Conservation (phyloP, 2,329 filamentous ascomycete genomes). For the Blumeria hordei region DNA sequence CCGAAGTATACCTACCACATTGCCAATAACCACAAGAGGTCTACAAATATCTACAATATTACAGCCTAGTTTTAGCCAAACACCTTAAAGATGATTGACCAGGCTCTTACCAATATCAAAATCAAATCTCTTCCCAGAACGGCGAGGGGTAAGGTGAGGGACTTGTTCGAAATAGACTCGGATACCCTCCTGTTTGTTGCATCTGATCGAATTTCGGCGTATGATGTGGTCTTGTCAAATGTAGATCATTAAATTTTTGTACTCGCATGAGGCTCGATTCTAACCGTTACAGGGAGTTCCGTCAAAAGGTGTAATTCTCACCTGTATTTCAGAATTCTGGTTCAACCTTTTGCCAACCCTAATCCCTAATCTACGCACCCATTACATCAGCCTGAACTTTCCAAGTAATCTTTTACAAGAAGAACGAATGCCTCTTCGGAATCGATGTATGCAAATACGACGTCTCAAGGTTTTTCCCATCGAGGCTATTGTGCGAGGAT, state of each 20-base stretch:
- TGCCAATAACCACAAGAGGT: too few relatives aligned
- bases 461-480: constrained; percentile 39
- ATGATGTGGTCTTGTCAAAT: constrained; percentile 76
- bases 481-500: constrained; percentile 49
- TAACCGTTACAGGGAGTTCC: constrained; percentile 37
- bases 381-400: constrained; percentile 34
- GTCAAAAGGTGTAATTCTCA: constrained; percentile 41
- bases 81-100: constrained; percentile 4
- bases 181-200: constrained; percentile 58
- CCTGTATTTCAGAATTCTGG: constrained; percentile 43
- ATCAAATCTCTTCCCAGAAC: constrained; percentile 8
- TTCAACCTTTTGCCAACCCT: constrained; percentile 32
- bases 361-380: constrained; percentile 34
- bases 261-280: constrained; percentile 12
- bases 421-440: constrained; percentile 17
- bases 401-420: constrained; percentile 15
- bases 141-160: constrained; percentile 43
- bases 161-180: constrained; percentile 50
- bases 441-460: constrained; percentile 41
- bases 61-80: too few relatives aligned
- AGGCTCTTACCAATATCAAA: constrained; percentile 6
- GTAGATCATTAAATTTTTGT: constrained; percentile 29
- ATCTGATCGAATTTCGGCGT: constrained; percentile 81
- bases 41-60: too few relatives aligned
- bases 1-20: too few relatives aligned